phyloP scores from a whole-genome alignment of 371 early-diverging fungal genomes.

The Sanchytrium tribonematis region DNA sequence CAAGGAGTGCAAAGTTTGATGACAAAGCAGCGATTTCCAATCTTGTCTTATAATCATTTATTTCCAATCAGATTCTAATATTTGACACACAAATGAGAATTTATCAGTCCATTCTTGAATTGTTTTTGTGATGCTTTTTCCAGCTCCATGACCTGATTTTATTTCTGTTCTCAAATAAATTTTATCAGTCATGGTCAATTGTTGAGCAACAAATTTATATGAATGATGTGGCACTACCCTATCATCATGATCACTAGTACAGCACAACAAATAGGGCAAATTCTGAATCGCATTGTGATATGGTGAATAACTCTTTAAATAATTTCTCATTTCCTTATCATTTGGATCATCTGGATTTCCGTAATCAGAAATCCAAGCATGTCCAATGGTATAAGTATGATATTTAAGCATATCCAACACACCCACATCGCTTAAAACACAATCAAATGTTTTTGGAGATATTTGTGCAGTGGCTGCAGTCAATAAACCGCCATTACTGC shows the following conservation, averaged over 20 bases:
- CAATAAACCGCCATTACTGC: neutral
- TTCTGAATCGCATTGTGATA: neutral
- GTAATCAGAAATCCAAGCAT: neutral
- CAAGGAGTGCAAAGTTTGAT: too few species aligned
- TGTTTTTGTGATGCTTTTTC: neutral
- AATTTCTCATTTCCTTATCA: neutral
- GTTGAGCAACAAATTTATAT: neutral
- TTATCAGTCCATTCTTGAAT: neutral
- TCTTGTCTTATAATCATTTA: too few species aligned
- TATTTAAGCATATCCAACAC: neutral
- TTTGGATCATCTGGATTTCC: neutral
- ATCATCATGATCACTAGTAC: neutral
- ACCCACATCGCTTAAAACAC: neutral
- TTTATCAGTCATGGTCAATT: neutral
- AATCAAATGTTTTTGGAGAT: neutral
- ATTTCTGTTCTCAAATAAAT: neutral
- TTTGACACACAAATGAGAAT: neutral
- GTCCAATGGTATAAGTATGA: neutral
- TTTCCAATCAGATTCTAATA: neutral
- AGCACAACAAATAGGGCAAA: neutral
- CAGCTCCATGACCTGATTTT: neutral
- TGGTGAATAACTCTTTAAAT: constrained; percentile 1
- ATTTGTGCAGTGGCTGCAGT: neutral
- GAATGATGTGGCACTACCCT: neutral
- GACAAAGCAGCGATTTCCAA: too few species aligned